Evolutionary conservation across 257 asterid species (phyloP), one percentile per base, ranked within the genome.

Genomic region (Solanum neorickii): DNA sequence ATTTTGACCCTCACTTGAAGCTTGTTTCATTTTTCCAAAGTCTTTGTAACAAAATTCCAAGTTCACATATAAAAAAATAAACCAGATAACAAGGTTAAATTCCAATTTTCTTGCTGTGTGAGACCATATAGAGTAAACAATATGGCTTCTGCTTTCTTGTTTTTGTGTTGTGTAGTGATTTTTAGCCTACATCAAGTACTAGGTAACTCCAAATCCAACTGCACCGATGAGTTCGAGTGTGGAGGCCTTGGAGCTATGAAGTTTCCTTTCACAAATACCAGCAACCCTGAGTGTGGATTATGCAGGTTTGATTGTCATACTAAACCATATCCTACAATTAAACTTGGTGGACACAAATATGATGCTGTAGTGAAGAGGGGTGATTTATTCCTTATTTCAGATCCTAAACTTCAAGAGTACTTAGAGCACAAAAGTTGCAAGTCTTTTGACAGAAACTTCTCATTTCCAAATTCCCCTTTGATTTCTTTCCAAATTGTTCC

Each of bases 241-340:
- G 74, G 82, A 21, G 12, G 0, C n/a, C 74, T 86, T 16, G 52
- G 66, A 69, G 18, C 27, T 25, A 35, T 86, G 72, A 47, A 29
- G 23, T 86, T 86, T 23, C 88, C 88, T 86, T 86, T 86, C 76
- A 31, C 76, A 59, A 74, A 86, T 75, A 47, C 37, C 12, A 44
- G 60, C 65, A 59, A 73, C 21, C 65, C 42, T 29, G 5, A 56
- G 41, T 86, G 88, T 16, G 85, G 84, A 74, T 56, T 86, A 25
- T 41, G 25, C 42, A 56, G 11, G 29, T 11, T 86, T 29, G 84
- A 86, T 49, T 86, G 88, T 56, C 52, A 16, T 14, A 0, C 52
- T 21, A 74, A 78, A 39, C 73, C 66, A 73, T 49, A 29, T 86
- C 88, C 88, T n/a, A 49, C n/a, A 27, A 41, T 84, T 62, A 59